Percentiles rank a stretch among this genome's conserved stretches.
Evolutionary conservation across 805 yeast species (phyloP).

Genomic region (Saturnispora halmiae): DNA sequence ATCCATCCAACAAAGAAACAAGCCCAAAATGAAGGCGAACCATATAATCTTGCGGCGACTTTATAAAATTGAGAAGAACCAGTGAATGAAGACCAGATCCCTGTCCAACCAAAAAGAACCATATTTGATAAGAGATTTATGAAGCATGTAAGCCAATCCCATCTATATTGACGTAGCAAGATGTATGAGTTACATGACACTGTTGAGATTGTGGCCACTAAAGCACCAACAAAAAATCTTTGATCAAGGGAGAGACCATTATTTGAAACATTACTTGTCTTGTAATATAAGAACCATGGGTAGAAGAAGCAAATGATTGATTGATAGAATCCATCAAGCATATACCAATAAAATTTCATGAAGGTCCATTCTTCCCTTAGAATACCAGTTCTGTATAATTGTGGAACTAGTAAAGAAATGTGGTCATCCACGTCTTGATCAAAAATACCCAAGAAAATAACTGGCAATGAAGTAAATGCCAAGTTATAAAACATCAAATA

Average conservation of each 20-base stretch:
- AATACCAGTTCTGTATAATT: slow-evolving; percentile 66
- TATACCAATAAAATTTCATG: slow-evolving; percentile 59
- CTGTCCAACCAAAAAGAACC: slow-evolving; percentile 66
- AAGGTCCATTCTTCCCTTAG: slow-evolving; percentile 63
- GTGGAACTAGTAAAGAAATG: slow-evolving; percentile 65
- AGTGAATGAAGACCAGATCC: slow-evolving; percentile 57
- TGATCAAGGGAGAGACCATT: slow-evolving; percentile 51
- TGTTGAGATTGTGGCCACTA: slow-evolving; percentile 58
- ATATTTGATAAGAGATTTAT: slow-evolving; percentile 50
- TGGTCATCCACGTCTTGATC: slow-evolving; percentile 74
- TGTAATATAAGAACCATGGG: slow-evolving; percentile 50
- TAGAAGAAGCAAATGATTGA: slow-evolving; percentile 64
- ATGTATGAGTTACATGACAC: slow-evolving; percentile 60
- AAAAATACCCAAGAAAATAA: slow-evolving; percentile 66
- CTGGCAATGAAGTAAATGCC: slow-evolving; percentile 77
- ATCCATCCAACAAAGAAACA: slow-evolving; percentile 55
- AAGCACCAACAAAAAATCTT: slow-evolving; percentile 62
- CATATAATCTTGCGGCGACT: slow-evolving; percentile 56
- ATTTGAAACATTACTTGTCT: slow-evolving; percentile 33
- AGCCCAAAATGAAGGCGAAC: slow-evolving; percentile 58
- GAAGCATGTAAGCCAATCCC: slow-evolving; percentile 69
- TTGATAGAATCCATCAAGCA: slow-evolving; percentile 72
- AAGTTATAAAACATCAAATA: slow-evolving; percentile 72
- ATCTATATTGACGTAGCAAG: slow-evolving; percentile 58
- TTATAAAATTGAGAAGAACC: slow-evolving; percentile 54